phyloP scores from a whole-genome alignment of 1,139 yeast species.

The Debaryomyces singareniensis region DNA sequence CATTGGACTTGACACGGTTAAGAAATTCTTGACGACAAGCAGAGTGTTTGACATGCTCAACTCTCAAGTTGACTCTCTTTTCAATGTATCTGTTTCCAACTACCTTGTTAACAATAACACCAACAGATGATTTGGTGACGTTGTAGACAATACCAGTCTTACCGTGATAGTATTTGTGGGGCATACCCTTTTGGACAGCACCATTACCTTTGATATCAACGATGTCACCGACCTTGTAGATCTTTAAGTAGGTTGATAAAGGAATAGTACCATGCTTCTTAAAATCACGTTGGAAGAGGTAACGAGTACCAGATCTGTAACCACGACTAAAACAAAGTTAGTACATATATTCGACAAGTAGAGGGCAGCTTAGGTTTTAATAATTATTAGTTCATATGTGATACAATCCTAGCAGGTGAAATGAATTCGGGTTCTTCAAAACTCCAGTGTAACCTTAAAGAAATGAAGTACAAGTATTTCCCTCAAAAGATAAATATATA shows the following conservation, averaged over 20 bases:
- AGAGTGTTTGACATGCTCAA: slow-evolving; percentile 99
- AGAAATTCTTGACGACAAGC: slow-evolving; percentile 99
- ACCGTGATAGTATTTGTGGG: slow-evolving; percentile 99
- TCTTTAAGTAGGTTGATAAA: slow-evolving; percentile 94
- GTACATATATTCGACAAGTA: too few species aligned
- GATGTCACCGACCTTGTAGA: slow-evolving; percentile 98
- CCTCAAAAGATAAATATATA: too few species aligned
- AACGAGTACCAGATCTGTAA: slow-evolving; percentile 99
- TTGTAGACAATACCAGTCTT: slow-evolving; percentile 99
- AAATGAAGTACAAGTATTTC: too few species aligned
- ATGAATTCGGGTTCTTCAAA: too few species aligned
- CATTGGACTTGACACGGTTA: slow-evolving; percentile 96
- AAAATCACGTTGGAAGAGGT: slow-evolving; percentile 99
- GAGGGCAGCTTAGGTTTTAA: too few species aligned
- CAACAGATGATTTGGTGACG: slow-evolving; percentile 97
- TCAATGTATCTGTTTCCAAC: slow-evolving; percentile 99
- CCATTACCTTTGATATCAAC: slow-evolving; percentile 99
- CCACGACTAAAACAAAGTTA: slow-evolving; percentile 54
- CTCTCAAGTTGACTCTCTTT: slow-evolving; percentile 97
- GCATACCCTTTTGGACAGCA: slow-evolving; percentile 99
- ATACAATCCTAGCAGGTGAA: too few species aligned
- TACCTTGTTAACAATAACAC: slow-evolving; percentile 96
- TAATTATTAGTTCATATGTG: too few species aligned
- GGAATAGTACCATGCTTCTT: slow-evolving; percentile 95
- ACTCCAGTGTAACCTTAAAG: too few species aligned